phyloP scores from a whole-genome alignment of 371 early-diverging fungal genomes.

The Rhizomucor pusillus region DNA sequence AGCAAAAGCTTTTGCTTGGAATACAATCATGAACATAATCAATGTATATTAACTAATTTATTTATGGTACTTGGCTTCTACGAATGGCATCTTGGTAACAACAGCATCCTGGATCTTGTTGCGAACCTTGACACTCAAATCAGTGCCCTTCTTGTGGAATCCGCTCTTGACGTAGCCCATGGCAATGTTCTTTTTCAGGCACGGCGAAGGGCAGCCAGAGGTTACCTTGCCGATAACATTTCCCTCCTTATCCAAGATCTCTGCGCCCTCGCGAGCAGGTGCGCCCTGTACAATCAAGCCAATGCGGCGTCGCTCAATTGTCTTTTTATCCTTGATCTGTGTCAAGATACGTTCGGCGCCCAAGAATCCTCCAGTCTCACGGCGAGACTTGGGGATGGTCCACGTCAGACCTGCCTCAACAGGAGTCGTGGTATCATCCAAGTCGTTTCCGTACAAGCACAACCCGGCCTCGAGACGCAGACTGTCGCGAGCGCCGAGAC shows the following conservation, averaged over 20 bases:
- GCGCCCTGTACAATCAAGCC: slow-evolving; percentile 94
- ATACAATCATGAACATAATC: too few relatives aligned
- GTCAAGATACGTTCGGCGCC: slow-evolving; percentile 86
- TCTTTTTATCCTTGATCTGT: slow-evolving; percentile 78
- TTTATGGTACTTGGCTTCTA: slow-evolving; percentile 79
- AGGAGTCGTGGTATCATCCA: slow-evolving; percentile 90
- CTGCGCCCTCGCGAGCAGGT: slow-evolving; percentile 90
- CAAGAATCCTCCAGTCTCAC: slow-evolving; percentile 90
- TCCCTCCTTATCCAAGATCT: slow-evolving; percentile 65
- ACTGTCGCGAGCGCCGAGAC: slow-evolving; percentile 94
- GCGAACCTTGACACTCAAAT: slow-evolving; percentile 88
- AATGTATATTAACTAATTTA: too few relatives aligned
- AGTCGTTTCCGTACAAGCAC: slow-evolving; percentile 95
- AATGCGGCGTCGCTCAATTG: slow-evolving; percentile 74
- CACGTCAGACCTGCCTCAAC: slow-evolving; percentile 93
- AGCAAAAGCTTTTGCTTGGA: too few relatives aligned
- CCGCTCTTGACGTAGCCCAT: slow-evolving; percentile 94
- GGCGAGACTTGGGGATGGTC: slow-evolving; percentile 94
- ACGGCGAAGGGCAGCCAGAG: slow-evolving; percentile 92
- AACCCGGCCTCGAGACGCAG: slow-evolving; percentile 96
- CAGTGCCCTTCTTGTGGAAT: slow-evolving; percentile 85
- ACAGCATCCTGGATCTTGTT: slow-evolving; percentile 76
- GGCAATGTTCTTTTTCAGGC: slow-evolving; percentile 93
- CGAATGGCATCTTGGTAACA: slow-evolving; percentile 97
- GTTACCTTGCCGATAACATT: slow-evolving; percentile 78